Conservation (phyloP, 2,329 filamentous ascomycete species). For the Dothideomycetes sp. region DNA sequence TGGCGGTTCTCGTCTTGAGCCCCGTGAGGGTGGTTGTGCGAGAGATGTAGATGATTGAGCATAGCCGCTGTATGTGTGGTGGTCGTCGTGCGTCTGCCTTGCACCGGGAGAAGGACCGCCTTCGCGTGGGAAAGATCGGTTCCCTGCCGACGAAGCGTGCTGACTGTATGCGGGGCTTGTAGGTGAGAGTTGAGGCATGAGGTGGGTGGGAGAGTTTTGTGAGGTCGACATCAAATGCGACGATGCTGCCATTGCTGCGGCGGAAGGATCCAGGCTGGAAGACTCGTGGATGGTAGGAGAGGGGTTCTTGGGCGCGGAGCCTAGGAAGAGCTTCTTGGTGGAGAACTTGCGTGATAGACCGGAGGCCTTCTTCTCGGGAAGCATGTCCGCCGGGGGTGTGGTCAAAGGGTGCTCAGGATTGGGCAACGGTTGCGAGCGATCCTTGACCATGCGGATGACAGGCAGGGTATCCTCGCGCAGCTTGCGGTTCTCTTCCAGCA, state of each 20-base stretch:
- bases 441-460: constrained; percentile 80
- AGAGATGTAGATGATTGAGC: constrained; percentile 17
- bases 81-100: constrained; percentile 11
- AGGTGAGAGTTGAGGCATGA: constrained; percentile 31
- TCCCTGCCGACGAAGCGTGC: constrained; percentile 15
- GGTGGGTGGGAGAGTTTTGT: constrained; percentile 28
- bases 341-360: constrained; percentile 41
- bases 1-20: background rate
- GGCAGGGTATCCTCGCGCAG: constrained; percentile 86
- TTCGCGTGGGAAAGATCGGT: constrained; percentile 21
- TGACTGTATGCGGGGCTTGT: constrained; percentile 37
- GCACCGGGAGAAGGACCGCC: constrained; percentile 11
- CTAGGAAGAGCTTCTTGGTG: constrained; percentile 41
- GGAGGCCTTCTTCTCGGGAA: constrained; percentile 17
- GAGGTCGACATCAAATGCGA: constrained; percentile 39
- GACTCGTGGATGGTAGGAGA: constrained; percentile 38
- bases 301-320: constrained; percentile 37
- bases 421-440: constrained; percentile 75
- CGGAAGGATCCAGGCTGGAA: constrained; percentile 36
- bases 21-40: constrained; percentile 18
- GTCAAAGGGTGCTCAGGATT: constrained; percentile 24
- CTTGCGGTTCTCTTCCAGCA: constrained; percentile 72
- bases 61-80: constrained; percentile 14
- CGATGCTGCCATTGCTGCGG: constrained; percentile 39
- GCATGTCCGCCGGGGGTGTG: constrained; percentile 12